Base-by-base conservation (phyloP, 129 eudicot genomes). In the Erigeron canadensis region DNA sequence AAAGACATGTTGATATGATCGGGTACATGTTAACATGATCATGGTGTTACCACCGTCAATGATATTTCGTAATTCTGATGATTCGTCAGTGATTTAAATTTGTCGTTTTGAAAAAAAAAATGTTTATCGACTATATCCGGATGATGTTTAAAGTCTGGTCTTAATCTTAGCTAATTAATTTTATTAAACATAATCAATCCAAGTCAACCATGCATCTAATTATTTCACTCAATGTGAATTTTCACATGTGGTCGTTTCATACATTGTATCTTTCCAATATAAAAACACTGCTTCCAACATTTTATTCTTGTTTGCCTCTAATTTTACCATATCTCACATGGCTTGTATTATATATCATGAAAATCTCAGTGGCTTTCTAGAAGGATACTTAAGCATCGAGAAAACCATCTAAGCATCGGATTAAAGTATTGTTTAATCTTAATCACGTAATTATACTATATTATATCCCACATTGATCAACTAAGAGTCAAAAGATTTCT, bases 261-360 rank as follows among this genome's bases (percentile, higher is more conserved):
- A 69, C 81, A 71, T 62, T 77, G 76, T n/a, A 77, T 77, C 76
- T 69, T 63, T 37, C 63, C 75, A 58, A 38, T 44, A 65, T 46
- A 67, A 57, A 55, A 62, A 38, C 46, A 40, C 70, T 15, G 53
- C 6, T 53, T 68, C 53, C 80, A 75, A 67, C 74, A 45, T 67
- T 45, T 56, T 15, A 51, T 68, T 54, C 67, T 3, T 68, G 54
- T 51, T 19, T 67, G 34, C 34, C 34, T 28, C 75, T 53, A 76
- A 45, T n/a, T 12, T 69, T 70, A 69, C 71, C 75, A 70, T 70
- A 68, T 68, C 63, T 47, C 81, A 77, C 81, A 77, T 70, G 81
- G 72, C 22, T 75, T 56, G 7, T 66, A 67, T 66, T 56, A 19
- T 41, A 65, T 21, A 53, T 40, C 12, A 63, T 58, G 28, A 71